Conservation (phyloP, 2,329 filamentous ascomycete species). For the Orbilia javanica region DNA sequence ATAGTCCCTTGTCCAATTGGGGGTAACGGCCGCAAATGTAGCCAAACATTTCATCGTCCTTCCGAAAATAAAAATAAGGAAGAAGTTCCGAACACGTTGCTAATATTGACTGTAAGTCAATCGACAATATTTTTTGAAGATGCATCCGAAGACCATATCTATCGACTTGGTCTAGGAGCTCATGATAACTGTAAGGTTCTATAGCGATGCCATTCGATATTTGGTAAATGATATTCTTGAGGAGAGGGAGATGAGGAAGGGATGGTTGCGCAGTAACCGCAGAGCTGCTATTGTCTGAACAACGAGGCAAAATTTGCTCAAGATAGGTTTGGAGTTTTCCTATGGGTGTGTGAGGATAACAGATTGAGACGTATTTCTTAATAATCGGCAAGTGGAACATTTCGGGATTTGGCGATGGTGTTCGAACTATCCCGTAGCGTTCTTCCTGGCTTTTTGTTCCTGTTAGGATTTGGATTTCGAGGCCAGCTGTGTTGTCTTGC, state of each 20-base stretch:
- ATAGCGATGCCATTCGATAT: slow-evolving; percentile 16
- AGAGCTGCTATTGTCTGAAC: background rate
- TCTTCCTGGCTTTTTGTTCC: no score
- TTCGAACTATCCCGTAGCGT: background rate
- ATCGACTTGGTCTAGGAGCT: slow-evolving; percentile 4
- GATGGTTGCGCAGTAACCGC: background rate
- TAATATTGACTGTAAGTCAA: background rate
- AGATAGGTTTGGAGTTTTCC: slow-evolving; percentile 15
- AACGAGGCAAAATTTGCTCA: background rate
- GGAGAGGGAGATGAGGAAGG: background rate
- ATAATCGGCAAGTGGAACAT: background rate
- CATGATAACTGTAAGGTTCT: background rate
- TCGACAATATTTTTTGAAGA: background rate
- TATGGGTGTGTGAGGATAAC: slow-evolving; percentile 11
- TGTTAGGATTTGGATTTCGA: background rate
- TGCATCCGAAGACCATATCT: background rate
- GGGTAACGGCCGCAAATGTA: background rate
- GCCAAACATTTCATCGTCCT: slow-evolving; percentile 12
- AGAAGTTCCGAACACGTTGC: background rate
- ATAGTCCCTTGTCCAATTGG: background rate
- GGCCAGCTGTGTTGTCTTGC: background rate
- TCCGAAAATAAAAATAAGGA: background rate
- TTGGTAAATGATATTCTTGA: slow-evolving; percentile 19
- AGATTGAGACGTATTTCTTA: slow-evolving; percentile 2
- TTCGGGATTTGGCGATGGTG: background rate